Evolutionary conservation across 2,329 filamentous ascomycete species (phyloP).

Genomic region (Trichoderma aggressivum): DNA sequence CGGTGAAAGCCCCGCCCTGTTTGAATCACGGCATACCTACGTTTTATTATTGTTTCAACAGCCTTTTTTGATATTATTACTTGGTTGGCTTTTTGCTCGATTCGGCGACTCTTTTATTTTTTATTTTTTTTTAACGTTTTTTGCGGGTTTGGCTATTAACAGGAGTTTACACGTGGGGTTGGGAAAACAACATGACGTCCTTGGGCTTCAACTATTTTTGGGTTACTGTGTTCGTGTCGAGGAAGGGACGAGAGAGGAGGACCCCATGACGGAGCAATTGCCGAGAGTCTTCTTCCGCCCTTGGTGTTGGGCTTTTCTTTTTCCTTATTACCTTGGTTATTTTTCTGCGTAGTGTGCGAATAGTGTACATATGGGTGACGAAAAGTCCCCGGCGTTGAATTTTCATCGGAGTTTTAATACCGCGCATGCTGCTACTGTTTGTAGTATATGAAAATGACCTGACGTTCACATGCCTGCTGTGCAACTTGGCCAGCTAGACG

Average conservation of each 20-base stretch:
- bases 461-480: conserved; percentile 9
- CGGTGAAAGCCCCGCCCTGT: background rate
- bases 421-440: background rate
- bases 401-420: background rate
- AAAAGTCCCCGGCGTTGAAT: conserved; percentile 16
- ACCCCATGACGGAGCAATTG: background rate
- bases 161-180: background rate
- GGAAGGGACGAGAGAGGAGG: background rate
- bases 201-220: background rate
- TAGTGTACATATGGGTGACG: conserved; percentile 14
- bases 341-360: background rate
- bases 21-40: background rate
- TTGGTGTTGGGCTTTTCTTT: background rate
- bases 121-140: no score
- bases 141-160: background rate
- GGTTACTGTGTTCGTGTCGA: background rate
- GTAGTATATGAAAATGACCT: background rate
- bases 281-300: background rate
- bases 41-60: background rate
- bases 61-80: background rate
- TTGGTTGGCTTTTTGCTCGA: background rate
- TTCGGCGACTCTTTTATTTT: background rate
- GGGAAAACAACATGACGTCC: background rate
- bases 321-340: background rate
- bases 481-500: background rate